Base-by-base conservation (phyloP, 805 yeast species). In the Isabelozyma rhagii region DNA sequence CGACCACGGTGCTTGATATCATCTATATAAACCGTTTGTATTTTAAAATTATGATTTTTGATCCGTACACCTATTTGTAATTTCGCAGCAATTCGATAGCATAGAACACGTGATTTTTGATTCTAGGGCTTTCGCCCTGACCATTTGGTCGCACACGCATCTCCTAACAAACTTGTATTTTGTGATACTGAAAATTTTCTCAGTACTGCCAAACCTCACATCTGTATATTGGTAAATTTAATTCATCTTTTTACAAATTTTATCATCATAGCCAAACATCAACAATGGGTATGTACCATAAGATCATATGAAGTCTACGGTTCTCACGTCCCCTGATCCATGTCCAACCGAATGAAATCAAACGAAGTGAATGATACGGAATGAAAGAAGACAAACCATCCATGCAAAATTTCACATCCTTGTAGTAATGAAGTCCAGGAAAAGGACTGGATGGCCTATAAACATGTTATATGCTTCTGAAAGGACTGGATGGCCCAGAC, bases 161-260 rank as follows among this genome's bases (percentile, higher is more conserved):
- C 36, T 31, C 36, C 36, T 31, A 31, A 31, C 36, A 31, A 31
- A 6, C 2, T 3, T 43, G 13, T 8, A 10, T 4, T 43, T 43
- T 40, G 50, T 43, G 50, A 44, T 38, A 47, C 41, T 47, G 50
- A 47, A 47, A 47, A 47, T 44, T 47, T 47, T 47, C 47, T 47
- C 50, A 40, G 27, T 47, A 29, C 41, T 18, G 28, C 31, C 21
- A 41, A 41, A 27, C 43, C 47, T 39, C 44, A 38, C 46, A 31
- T 14, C 40, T 41, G 14, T 18, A 41, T 41, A 41, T 13, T 41
- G 28, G 28, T 41, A 17, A 41, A 21, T 41, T 41, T 18, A 15
- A 18, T 21, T 41, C 11, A 21, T 4, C 28, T 43, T 31, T 28
- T 13, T n/a, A 15, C 8, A 43, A 43, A 43, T 31, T 31, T 31